A percentile compares a stretch with the other conserved stretches of the same genome.
Conservation (phyloP, 805 yeast species). For the Trichomonascus vanleenenianus region DNA sequence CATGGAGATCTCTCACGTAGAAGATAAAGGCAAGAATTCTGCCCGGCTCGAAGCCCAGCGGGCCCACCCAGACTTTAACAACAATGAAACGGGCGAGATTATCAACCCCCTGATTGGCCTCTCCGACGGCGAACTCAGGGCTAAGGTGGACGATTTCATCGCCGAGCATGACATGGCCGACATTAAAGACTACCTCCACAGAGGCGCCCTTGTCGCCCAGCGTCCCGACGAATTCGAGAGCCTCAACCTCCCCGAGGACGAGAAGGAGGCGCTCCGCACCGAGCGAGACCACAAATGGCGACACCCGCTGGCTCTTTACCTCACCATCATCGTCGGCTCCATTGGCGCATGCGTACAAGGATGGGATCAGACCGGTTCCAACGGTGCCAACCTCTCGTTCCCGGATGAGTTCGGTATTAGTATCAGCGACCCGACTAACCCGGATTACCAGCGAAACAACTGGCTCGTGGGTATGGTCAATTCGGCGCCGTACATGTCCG, state of each 20-base stretch:
- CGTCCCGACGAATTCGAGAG: conserved; percentile 34
- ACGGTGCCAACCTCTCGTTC: conserved; percentile 52
- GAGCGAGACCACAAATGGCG: conserved; percentile 42
- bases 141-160: conserved; percentile 20
- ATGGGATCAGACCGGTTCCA: conserved; percentile 63
- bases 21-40: too few relatives aligned
- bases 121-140: conserved; percentile 18
- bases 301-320: conserved; percentile 33
- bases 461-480: conserved; percentile 50
- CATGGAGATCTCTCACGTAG: too few relatives aligned
- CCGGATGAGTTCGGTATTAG: conserved; percentile 31
- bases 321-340: conserved; percentile 50
- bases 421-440: conserved; percentile 19
- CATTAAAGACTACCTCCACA: conserved; percentile 16
- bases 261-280: conserved; percentile 27
- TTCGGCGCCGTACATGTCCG: conserved; percentile 57
- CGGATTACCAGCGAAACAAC: conserved; percentile 41
- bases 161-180: conserved; percentile 20
- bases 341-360: conserved; percentile 64
- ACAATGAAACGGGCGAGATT: neutral
- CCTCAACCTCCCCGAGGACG: conserved; percentile 30
- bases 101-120: conserved; percentile 22
- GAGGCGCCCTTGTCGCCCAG: conserved; percentile 54
- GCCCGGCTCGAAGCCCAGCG: too few relatives aligned
- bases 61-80: too few relatives aligned